Evolutionary conservation across 352 stramenopile species (phyloP).

Genomic region (Saprolegnia diclina): DNA sequence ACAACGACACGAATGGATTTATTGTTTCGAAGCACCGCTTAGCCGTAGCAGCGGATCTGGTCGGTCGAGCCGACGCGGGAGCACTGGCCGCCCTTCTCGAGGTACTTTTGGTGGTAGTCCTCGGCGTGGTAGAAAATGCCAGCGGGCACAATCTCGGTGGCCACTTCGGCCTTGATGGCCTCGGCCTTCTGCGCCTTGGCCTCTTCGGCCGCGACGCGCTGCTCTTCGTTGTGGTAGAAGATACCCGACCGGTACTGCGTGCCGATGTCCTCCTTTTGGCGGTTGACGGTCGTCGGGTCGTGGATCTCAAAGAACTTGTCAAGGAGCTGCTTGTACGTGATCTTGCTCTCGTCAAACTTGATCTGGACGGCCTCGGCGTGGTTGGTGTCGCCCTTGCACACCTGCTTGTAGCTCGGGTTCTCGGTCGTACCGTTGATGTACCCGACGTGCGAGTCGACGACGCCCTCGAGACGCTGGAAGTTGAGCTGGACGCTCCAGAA

Average conservation of each 20-base stretch:
- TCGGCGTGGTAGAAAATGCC: conserved; percentile 91
- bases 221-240: conserved; percentile 91
- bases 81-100: conserved; percentile 92
- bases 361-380: conserved; percentile 94
- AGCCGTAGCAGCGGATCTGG: conserved; percentile 90
- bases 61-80: conserved; percentile 88
- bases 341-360: conserved; percentile 82
- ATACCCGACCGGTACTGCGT: conserved; percentile 95
- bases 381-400: conserved; percentile 88
- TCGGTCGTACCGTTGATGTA: conserved; percentile 71
- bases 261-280: conserved; percentile 83
- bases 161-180: conserved; percentile 60
- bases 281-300: conserved; percentile 90
- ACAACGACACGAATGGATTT: neutral
- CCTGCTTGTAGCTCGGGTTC: conserved; percentile 93
- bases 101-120: conserved; percentile 95
- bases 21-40: conserved; percentile 9
- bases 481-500: conserved; percentile 97
- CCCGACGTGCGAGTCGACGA: conserved; percentile 87
- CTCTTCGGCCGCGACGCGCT: conserved; percentile 59
- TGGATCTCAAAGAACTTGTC: conserved; percentile 83
- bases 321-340: conserved; percentile 80
- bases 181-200: conserved; percentile 73
- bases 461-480: conserved; percentile 92
- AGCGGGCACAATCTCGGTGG: conserved; percentile 88